Percentiles rank a stretch among this genome's conserved stretches.
phyloP scores from a whole-genome alignment of 2,329 filamentous ascomycete genomes.

The Colletotrichum sp. region DNA sequence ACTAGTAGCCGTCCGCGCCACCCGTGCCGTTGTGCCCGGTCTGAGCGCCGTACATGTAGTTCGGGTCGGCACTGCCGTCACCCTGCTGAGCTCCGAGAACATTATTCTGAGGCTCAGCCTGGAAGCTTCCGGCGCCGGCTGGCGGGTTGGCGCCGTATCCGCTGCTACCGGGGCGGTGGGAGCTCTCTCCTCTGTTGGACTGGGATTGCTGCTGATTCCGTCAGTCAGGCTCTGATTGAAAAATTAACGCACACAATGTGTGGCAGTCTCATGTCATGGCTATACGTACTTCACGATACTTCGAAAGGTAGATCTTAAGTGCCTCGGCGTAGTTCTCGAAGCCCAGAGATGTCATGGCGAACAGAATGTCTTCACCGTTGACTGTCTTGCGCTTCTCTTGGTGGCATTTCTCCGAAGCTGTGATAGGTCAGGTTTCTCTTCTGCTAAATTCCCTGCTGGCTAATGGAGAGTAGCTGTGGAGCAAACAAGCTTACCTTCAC shows the following conservation, averaged over 20 bases:
- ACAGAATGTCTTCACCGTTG: slow-evolving; percentile 97
- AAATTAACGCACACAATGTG: not conserved
- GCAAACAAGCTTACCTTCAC: slow-evolving; percentile 75
- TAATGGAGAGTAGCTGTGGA: not conserved
- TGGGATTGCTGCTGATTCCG: slow-evolving; percentile 37
- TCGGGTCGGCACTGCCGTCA: slow-evolving; percentile 45
- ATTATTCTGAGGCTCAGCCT: slow-evolving; percentile 41
- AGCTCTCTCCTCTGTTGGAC: slow-evolving; percentile 70
- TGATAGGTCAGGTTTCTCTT: slow-evolving; percentile 29
- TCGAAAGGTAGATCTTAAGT: slow-evolving; percentile 95
- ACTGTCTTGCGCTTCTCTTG: slow-evolving; percentile 99
- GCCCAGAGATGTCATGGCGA: slow-evolving; percentile 97
- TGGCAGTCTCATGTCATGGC: not conserved
- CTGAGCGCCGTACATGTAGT: slow-evolving; percentile 60
- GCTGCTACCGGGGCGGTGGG: slow-evolving; percentile 54
- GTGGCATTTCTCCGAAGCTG: slow-evolving; percentile 98
- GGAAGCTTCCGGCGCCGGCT: slow-evolving; percentile 47
- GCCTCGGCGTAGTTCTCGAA: slow-evolving; percentile 99
- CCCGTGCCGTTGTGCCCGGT: slow-evolving; percentile 63
- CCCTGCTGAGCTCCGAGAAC: slow-evolving; percentile 43
- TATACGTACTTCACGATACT: slow-evolving; percentile 89
- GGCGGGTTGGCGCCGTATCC: slow-evolving; percentile 51
- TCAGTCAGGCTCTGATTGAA: not conserved
- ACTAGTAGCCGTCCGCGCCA: slow-evolving; percentile 56
- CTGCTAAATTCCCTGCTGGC: slow-evolving; percentile 12